Evolutionary conservation across 1,139 yeast genomes (phyloP), one percentile per base, ranked within the genome.

Genomic region (Yamadazyma blattariae): DNA sequence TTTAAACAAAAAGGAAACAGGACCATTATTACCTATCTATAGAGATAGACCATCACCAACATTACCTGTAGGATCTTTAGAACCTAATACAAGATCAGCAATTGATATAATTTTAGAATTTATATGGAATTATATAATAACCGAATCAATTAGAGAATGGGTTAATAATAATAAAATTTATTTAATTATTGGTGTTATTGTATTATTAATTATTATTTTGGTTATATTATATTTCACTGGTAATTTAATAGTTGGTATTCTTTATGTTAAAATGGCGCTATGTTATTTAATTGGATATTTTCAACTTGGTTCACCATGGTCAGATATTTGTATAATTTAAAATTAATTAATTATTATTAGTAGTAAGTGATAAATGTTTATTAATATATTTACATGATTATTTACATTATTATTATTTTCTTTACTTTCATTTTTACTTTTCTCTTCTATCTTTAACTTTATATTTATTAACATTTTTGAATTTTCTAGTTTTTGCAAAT

Each of bases 401-500:
- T n/a, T n/a, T n/a, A n/a, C n/a, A n/a, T n/a, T n/a, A n/a, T n/a
- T n/a, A n/a, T n/a, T n/a, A n/a, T n/a, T n/a, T n/a, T n/a, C n/a
- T n/a, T 18, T 29, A 37, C 31, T 32, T 37, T 25, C 34, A 31
- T 17, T 18, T 32, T 17, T 17, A 17, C 19, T 17, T 27, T n/a
- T 35, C 76, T 57, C 85, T 85, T 73, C 90, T 78, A 59, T 90
- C 97, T 61, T 83, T 82, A 39, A 89, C 89, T 73, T 87, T 82
- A 76, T 77, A 74, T 62, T 77, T 82, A 62, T 90, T 90, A 46
- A 74, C 82, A 57, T 86, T 77, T 66, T 85, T 88, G 57, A 94
- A 94, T 54, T 84, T 81, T 67, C 98, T 82, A 23, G 98, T 92
- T 78, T 89, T 90, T 69, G 81, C 90, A 40, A 88, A 85, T 63